A percentile compares a stretch with the other conserved stretches of the same genome.
These are phyloP conservation scores for Candida tropicalis DNA, from an alignment of 1,139 yeast genomes.

Conservation along the genomic window DNA sequence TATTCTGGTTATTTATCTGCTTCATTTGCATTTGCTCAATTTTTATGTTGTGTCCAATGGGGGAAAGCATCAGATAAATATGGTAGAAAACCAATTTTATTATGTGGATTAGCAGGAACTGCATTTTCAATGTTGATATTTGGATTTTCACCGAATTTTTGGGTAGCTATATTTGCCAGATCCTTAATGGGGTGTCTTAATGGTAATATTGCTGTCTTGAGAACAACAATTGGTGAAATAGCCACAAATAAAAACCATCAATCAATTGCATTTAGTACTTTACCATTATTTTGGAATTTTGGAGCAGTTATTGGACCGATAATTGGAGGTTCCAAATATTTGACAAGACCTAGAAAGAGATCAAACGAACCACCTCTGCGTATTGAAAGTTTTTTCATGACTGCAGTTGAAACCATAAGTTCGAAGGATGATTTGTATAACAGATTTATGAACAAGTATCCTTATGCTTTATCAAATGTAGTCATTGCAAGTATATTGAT, in stretches of 20 bases:
- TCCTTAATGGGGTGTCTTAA: constrained; percentile 36
- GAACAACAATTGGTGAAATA: constrained; percentile 43
- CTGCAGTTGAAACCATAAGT: constrained; percentile 54
- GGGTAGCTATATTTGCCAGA: constrained; percentile 36
- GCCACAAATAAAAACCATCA: constrained; percentile 40
- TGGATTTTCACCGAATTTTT: constrained; percentile 38
- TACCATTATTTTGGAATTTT: constrained; percentile 38
- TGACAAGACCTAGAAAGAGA: constrained; percentile 32
- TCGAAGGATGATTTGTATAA: constrained; percentile 18
- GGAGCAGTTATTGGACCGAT: constrained; percentile 56
- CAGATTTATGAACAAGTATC: constrained; percentile 28
- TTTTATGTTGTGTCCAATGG: constrained; percentile 40
- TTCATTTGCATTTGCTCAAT: constrained; percentile 40
- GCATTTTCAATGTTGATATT: constrained; percentile 29
- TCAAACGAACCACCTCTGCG: constrained; percentile 7
- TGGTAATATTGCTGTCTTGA: constrained; percentile 40
- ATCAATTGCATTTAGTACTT: constrained; percentile 38
- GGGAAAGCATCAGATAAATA: constrained; percentile 34
- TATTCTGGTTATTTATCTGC: constrained; percentile 43
- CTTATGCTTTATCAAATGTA: constrained; percentile 62
- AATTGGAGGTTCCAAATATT: constrained; percentile 50
- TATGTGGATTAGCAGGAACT: constrained; percentile 36
- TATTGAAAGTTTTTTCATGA: constrained; percentile 8
- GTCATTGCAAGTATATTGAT: constrained; percentile 45
- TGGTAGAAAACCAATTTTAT: constrained; percentile 36